These are phyloP conservation scores for Fragaria nilgerrensis DNA, from an alignment of 306 rosid genomes.

Conservation along the genomic window DNA sequence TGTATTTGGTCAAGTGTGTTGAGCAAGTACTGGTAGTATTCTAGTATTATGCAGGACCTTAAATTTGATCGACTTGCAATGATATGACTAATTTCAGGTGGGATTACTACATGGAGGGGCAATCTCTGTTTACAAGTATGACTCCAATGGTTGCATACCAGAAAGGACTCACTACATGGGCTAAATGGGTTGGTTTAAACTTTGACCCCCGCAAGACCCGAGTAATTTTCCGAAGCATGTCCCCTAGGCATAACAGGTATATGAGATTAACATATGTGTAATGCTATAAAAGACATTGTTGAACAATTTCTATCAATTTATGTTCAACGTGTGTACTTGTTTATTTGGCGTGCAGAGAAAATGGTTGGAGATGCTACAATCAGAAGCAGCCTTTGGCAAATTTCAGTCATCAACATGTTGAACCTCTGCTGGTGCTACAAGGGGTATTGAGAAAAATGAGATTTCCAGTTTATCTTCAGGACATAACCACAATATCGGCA, in stretches of 20 bases:
- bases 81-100: conserved; percentile 40
- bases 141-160: conserved; percentile 95
- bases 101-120: conserved; percentile 86
- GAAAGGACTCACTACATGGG: conserved; percentile 94
- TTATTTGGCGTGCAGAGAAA: conserved; percentile 44
- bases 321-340: not conserved
- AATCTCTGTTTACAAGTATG: conserved; percentile 45
- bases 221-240: conserved; percentile 86
- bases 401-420: conserved; percentile 79
- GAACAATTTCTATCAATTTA: not conserved
- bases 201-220: conserved; percentile 61
- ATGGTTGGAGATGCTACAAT: conserved; percentile 93
- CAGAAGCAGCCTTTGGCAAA: conserved; percentile 69
- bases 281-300: not conserved
- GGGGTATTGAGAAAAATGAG: conserved; percentile 76
- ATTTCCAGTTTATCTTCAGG: conserved; percentile 82
- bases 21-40: too few relatives aligned
- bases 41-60: too few relatives aligned
- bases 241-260: conserved; percentile 95
- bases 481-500: conserved; percentile 76
- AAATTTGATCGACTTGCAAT: not conserved
- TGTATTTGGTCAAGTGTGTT: not conserved
- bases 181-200: conserved; percentile 87
- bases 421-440: conserved; percentile 59
- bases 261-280: not conserved